These are phyloP conservation scores for Hyaloscypha finlandica DNA, from an alignment of 495 filamentous ascomycete genomes.

Conservation along the genomic window DNA sequence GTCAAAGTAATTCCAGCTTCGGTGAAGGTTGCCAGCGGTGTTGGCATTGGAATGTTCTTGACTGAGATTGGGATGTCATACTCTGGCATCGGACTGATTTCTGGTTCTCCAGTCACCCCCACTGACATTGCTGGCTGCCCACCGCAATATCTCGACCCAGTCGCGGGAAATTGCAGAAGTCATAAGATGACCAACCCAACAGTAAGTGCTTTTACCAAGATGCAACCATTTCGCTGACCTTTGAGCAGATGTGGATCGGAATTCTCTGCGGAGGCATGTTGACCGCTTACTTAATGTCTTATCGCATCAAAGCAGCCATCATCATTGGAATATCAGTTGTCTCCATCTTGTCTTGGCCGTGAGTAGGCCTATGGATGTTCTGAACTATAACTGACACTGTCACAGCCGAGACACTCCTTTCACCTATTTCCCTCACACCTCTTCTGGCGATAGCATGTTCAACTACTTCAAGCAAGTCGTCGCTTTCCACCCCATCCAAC, in stretches of 20 bases:
- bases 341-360: constrained; percentile 80
- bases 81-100: constrained; percentile 74
- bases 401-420: constrained; percentile 63
- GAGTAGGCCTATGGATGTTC: constrained; percentile 28
- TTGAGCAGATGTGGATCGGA: constrained; percentile 66
- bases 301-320: constrained; percentile 75
- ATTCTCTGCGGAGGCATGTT: constrained; percentile 78
- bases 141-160: constrained; percentile 38
- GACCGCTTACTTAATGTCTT: constrained; percentile 77
- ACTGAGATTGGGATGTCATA: constrained; percentile 75
- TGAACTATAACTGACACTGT: constrained; percentile 1
- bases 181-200: constrained; percentile 70
- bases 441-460: constrained; percentile 63
- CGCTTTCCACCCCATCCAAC: constrained; percentile 73
- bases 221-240: background rate
- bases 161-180: constrained; percentile 39
- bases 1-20: constrained; percentile 75
- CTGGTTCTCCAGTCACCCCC: constrained; percentile 58
- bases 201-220: constrained; percentile 33
- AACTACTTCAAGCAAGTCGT: constrained; percentile 80
- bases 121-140: constrained; percentile 70
- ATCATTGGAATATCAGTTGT: constrained; percentile 82
- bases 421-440: constrained; percentile 76
- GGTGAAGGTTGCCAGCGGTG: constrained; percentile 79
- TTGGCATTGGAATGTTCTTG: constrained; percentile 78